Percentiles rank a stretch among this genome's conserved stretches.
phyloP scores from a whole-genome alignment of 2,329 filamentous ascomycete genomes.

The Xylariaceae sp. region DNA sequence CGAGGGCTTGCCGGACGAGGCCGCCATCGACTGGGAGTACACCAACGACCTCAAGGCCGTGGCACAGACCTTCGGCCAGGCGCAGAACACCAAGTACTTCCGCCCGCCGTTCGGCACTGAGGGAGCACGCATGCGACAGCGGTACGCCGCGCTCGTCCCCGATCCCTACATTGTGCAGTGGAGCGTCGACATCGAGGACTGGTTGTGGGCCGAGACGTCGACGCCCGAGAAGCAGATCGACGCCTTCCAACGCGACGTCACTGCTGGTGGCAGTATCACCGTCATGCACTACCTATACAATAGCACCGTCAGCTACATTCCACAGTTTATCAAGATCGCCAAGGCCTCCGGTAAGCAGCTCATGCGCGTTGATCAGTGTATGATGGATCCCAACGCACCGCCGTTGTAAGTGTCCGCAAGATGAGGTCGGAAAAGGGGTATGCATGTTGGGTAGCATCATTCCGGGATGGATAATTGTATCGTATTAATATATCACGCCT shows the following conservation, averaged over 20 bases:
- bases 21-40: constrained; percentile 67
- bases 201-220: constrained; percentile 66
- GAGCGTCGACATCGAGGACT: constrained; percentile 76
- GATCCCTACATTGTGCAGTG: constrained; percentile 69
- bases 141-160: constrained; percentile 60
- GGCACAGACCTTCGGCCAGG: constrained; percentile 45
- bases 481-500: neutral
- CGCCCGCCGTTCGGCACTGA: constrained; percentile 73
- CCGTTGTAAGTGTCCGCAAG: constrained; percentile 37
- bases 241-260: constrained; percentile 68
- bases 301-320: constrained; percentile 67
- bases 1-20: constrained; percentile 60
- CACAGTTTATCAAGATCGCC: constrained; percentile 69
- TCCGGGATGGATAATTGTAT: neutral
- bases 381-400: constrained; percentile 67
- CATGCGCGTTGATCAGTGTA: constrained; percentile 71
- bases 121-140: constrained; percentile 69
- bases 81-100: constrained; percentile 59
- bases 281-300: constrained; percentile 75
- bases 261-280: constrained; percentile 67
- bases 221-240: constrained; percentile 72
- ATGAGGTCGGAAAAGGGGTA: neutral
- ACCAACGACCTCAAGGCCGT: constrained; percentile 61
- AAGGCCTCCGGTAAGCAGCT: constrained; percentile 68
- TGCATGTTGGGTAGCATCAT: neutral